A percentile compares a stretch with the other conserved stretches of the same genome.
Evolutionary conservation across 2,329 filamentous ascomycete species (phyloP).

Genomic region (Grosmannia serpens): DNA sequence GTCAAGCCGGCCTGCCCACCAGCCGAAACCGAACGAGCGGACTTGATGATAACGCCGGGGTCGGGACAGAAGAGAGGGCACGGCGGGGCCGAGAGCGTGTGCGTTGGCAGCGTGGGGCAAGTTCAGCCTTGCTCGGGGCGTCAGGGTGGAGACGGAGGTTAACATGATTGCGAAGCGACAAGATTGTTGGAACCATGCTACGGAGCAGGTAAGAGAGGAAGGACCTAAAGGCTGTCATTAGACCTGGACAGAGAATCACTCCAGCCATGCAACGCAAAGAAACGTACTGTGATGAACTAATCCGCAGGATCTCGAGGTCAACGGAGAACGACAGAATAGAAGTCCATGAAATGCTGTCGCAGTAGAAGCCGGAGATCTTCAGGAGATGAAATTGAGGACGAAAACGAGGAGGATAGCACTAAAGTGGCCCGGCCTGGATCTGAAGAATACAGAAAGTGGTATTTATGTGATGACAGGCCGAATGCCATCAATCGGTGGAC

Average conservation of each 20-base stretch:
- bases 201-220: neutral
- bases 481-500: neutral
- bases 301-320: neutral
- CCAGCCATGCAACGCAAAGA: neutral
- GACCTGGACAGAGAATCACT: neutral
- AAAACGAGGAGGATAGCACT: neutral
- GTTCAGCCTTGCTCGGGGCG: conserved; percentile 7
- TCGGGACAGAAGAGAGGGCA: conserved; percentile 14
- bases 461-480: neutral
- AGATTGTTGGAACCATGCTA: neutral
- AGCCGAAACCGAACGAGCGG: conserved; percentile 36
- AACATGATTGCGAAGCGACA: conserved; percentile 8
- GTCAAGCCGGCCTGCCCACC: conserved; percentile 33
- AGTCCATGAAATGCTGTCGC: neutral
- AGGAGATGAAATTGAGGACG: neutral
- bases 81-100: conserved; percentile 1
- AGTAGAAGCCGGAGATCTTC: neutral
- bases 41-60: conserved; percentile 30
- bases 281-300: neutral
- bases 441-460: neutral
- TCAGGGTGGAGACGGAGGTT: conserved; percentile 5
- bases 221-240: neutral
- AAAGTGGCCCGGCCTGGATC: neutral
- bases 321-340: neutral
- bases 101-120: conserved; percentile 3